Evolutionary conservation across 2,329 filamentous ascomycete species (phyloP).

Genomic region (Calcarisporium arbuscula): DNA sequence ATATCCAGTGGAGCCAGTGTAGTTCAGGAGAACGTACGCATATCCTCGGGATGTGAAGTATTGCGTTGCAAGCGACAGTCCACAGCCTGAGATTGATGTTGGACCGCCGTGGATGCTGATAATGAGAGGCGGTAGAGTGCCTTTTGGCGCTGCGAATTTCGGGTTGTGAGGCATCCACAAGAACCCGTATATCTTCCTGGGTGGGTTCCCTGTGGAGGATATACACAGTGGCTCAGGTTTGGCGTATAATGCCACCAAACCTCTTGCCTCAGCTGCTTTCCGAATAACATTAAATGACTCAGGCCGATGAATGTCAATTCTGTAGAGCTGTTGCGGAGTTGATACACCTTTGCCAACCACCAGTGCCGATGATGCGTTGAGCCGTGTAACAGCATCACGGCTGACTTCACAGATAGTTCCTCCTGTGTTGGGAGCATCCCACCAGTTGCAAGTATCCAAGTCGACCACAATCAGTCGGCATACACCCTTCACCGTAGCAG

Average conservation of each 20-base stretch:
- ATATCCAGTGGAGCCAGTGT: slow-evolving; percentile 45
- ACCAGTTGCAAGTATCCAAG: slow-evolving; percentile 23
- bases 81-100: slow-evolving; percentile 35
- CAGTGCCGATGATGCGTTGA: slow-evolving; percentile 29
- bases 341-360: slow-evolving; percentile 28
- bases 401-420: slow-evolving; percentile 24
- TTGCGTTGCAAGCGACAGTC: slow-evolving; percentile 38
- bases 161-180: slow-evolving; percentile 44
- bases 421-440: slow-evolving; percentile 22
- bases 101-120: slow-evolving; percentile 45
- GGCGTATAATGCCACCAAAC: slow-evolving; percentile 27
- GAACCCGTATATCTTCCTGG: slow-evolving; percentile 35
- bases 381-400: slow-evolving; percentile 25
- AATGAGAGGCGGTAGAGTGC: slow-evolving; percentile 40
- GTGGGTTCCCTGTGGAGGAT: slow-evolving; percentile 17
- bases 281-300: slow-evolving; percentile 22
- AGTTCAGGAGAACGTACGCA: slow-evolving; percentile 44
- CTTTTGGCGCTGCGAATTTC: slow-evolving; percentile 28
- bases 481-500: slow-evolving; percentile 23
- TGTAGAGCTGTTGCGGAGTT: slow-evolving; percentile 27
- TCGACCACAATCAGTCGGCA: slow-evolving; percentile 32
- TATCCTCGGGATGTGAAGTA: slow-evolving; percentile 50
- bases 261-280: slow-evolving; percentile 23
- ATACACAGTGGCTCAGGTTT: slow-evolving; percentile 28
- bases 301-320: slow-evolving; percentile 21